These are phyloP conservation scores for Camellia sinensis DNA, from an alignment of 148 eudicot species.

Conservation along the genomic window DNA sequence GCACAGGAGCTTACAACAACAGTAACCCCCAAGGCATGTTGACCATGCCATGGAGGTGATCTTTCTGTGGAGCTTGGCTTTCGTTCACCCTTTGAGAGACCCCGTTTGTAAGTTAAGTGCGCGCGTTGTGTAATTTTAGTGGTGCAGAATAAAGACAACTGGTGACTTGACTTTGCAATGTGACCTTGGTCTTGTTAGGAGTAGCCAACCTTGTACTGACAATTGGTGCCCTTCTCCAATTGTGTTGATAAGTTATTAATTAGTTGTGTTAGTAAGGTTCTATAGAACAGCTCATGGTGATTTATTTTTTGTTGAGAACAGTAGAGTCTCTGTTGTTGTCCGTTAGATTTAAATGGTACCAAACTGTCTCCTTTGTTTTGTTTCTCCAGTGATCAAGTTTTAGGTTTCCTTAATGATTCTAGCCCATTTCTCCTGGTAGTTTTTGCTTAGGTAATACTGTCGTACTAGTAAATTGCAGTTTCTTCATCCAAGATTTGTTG, in stretches of 20 bases:
- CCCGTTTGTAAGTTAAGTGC: neutral
- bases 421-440: neutral
- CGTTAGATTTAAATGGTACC: neutral
- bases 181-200: conserved; percentile 4
- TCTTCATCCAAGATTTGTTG: neutral
- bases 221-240: no score
- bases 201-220: conserved; percentile 7
- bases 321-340: neutral
- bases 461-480: neutral
- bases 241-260: no score
- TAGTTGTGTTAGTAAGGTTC: no score
- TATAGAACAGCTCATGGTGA: neutral
- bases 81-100: neutral
- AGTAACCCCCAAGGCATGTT: conserved; percentile 44
- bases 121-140: conserved; percentile 14
- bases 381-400: neutral
- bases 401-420: neutral
- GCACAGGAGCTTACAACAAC: conserved; percentile 45
- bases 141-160: conserved; percentile 18
- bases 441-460: neutral
- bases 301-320: neutral
- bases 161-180: neutral
- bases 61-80: neutral
- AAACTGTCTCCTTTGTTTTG: neutral
- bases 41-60: conserved; percentile 69